Conservation (phyloP, 345 rosid genomes). For the Citrus sp. region DNA sequence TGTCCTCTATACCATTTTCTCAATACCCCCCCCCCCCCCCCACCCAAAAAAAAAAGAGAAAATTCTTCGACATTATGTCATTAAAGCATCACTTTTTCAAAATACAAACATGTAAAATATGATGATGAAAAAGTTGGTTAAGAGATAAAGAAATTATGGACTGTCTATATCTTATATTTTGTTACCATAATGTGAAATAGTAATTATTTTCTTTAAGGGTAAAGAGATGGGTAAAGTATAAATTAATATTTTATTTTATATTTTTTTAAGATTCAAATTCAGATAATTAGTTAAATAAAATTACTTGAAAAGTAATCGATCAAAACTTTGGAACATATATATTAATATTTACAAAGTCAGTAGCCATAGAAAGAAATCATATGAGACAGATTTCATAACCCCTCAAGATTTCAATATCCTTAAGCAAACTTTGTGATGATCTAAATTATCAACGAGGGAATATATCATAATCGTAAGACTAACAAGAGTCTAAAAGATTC, state of each 20-base stretch:
- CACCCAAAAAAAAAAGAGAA: background rate
- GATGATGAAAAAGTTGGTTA: background rate
- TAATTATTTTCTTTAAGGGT: no score
- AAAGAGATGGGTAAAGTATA: no score
- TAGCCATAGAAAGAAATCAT: background rate
- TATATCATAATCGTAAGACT: background rate
- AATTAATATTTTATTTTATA: no score
- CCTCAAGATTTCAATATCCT: background rate
- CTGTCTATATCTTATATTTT: background rate
- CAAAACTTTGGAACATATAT: no score
- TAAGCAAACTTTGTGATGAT: background rate
- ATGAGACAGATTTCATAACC: background rate
- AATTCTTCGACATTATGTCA: background rate
- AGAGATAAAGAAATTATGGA: background rate
- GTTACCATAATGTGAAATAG: background rate
- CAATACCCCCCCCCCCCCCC: background rate
- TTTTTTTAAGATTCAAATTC: no score
- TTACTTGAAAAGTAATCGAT: no score
- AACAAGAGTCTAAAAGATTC: conserved; percentile 3
- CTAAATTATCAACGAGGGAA: background rate
- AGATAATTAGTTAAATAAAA: no score
- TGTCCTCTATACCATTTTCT: background rate
- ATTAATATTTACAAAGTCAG: no score
- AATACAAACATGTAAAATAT: background rate
- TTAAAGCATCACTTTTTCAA: background rate